phyloP scores from a whole-genome alignment of 2,329 filamentous ascomycete species.

The Microcyclospora tardicrescens region DNA sequence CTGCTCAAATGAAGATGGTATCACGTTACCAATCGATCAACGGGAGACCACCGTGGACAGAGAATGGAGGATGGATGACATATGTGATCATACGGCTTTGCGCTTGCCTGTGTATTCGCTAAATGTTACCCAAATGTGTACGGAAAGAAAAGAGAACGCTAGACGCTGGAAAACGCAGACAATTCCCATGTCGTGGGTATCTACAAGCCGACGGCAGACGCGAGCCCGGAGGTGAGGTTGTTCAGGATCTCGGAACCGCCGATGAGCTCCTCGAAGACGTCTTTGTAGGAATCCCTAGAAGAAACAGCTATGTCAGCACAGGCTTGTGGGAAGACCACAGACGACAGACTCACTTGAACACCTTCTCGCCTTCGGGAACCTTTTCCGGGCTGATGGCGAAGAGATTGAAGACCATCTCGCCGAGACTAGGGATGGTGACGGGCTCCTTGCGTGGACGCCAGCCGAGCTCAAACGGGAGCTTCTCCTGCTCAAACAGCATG shows the following conservation, averaged over 20 bases:
- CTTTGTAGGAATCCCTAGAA: slow-evolving; percentile 14
- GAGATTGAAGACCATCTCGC: slow-evolving; percentile 14
- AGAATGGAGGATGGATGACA: too few relatives aligned
- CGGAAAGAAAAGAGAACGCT: too few relatives aligned
- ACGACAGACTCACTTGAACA: slow-evolving; percentile 3
- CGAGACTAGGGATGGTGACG: slow-evolving; percentile 14
- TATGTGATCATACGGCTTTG: too few relatives aligned
- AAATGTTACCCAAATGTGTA: too few relatives aligned
- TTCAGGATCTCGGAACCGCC: slow-evolving; percentile 17
- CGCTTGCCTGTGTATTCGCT: too few relatives aligned
- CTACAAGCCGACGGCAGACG: slow-evolving; percentile 14
- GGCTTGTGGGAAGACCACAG: neutral
- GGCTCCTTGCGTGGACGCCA: slow-evolving; percentile 20
- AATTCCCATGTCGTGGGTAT: too few relatives aligned
- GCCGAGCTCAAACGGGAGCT: slow-evolving; percentile 24
- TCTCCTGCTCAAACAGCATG: slow-evolving; percentile 26
- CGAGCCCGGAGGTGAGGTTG: slow-evolving; percentile 14
- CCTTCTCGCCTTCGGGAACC: slow-evolving; percentile 10
- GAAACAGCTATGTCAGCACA: neutral
- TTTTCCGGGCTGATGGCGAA: slow-evolving; percentile 11
- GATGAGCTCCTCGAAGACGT: slow-evolving; percentile 12
- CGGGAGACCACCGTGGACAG: too few relatives aligned
- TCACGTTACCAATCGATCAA: too few relatives aligned
- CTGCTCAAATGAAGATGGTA: too few relatives aligned
- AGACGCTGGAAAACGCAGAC: too few relatives aligned